Conservation (phyloP, 2,329 filamentous ascomycete genomes). For the Xylaria sp. region DNA sequence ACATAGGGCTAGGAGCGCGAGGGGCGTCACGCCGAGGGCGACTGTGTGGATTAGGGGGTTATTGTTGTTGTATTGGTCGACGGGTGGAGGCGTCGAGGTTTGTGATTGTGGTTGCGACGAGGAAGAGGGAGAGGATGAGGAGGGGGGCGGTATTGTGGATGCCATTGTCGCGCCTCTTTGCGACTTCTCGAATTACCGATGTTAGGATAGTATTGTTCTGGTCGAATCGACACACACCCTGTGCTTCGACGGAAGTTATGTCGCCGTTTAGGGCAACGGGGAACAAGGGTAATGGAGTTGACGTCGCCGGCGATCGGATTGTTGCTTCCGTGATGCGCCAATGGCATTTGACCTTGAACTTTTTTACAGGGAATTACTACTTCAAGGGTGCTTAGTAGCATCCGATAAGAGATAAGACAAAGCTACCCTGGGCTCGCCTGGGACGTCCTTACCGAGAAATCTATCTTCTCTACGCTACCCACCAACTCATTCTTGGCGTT, state of each 20-base stretch:
- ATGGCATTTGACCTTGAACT: slow-evolving; percentile 13
- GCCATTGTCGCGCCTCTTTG: slow-evolving; percentile 26
- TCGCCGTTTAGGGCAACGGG: not conserved
- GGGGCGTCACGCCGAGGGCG: slow-evolving; percentile 60
- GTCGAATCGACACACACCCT: not conserved
- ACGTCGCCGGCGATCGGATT: not conserved
- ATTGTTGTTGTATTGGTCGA: slow-evolving; percentile 38
- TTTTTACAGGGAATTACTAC: slow-evolving; percentile 24
- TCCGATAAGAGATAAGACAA: slow-evolving; percentile 34
- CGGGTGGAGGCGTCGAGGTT: slow-evolving; percentile 19
- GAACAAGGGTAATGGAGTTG: not conserved
- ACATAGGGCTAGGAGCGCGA: slow-evolving; percentile 60
- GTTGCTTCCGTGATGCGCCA: slow-evolving; percentile 1
- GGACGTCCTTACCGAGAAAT: not conserved
- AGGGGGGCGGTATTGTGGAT: slow-evolving; percentile 19
- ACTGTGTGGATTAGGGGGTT: slow-evolving; percentile 58
- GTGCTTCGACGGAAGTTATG: not conserved
- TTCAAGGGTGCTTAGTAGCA: not conserved
- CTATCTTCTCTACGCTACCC: not conserved
- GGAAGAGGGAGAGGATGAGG: slow-evolving; percentile 11
- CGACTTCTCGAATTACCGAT: not conserved
- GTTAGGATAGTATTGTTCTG: not conserved
- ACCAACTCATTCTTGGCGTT: too few species aligned
- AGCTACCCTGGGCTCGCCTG: not conserved
- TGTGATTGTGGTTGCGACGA: slow-evolving; percentile 21